Percentiles rank a stretch among this genome's conserved stretches.
Conservation (phyloP, 345 rosid species). For the Aethionema arabicum region DNA sequence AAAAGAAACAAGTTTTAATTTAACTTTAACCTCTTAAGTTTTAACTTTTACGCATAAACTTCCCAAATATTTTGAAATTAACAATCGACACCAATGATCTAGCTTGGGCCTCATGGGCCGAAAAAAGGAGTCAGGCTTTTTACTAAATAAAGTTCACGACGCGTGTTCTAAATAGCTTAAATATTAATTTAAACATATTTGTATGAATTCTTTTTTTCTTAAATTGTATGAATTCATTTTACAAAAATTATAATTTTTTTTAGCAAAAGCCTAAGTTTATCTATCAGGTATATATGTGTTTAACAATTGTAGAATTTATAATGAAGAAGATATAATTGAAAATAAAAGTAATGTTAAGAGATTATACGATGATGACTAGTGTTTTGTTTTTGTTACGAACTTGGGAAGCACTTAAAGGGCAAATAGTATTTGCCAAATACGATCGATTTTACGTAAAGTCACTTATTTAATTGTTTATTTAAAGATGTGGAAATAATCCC, state of each 20-base stretch:
- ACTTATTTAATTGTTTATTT: constrained; percentile 4
- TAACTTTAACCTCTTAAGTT: not conserved
- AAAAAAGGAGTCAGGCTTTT: too few relatives aligned
- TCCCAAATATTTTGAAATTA: constrained; percentile 10
- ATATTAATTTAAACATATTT: too few relatives aligned
- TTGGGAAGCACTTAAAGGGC: constrained; percentile 22
- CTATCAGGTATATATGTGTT: too few relatives aligned
- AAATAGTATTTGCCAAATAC: not conserved
- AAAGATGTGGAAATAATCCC: constrained; percentile 1
- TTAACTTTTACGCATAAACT: constrained; percentile 1
- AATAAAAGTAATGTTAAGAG: too few relatives aligned
- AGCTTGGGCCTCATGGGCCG: constrained; percentile 7
- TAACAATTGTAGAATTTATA: too few relatives aligned
- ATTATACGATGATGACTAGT: constrained; percentile 5
- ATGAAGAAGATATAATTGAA: too few relatives aligned
- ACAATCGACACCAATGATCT: not conserved
- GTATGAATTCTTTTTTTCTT: too few relatives aligned
- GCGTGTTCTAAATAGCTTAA: too few relatives aligned
- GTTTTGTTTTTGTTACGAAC: constrained; percentile 25
- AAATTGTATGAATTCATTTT: too few relatives aligned
- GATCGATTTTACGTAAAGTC: constrained; percentile 30
- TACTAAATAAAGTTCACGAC: too few relatives aligned
- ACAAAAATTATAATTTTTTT: too few relatives aligned
- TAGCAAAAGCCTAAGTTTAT: too few relatives aligned
- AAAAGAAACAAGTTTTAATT: not conserved